Conservation (phyloP, 2,329 filamentous ascomycete genomes). For the Ophiostoma ulmi region DNA sequence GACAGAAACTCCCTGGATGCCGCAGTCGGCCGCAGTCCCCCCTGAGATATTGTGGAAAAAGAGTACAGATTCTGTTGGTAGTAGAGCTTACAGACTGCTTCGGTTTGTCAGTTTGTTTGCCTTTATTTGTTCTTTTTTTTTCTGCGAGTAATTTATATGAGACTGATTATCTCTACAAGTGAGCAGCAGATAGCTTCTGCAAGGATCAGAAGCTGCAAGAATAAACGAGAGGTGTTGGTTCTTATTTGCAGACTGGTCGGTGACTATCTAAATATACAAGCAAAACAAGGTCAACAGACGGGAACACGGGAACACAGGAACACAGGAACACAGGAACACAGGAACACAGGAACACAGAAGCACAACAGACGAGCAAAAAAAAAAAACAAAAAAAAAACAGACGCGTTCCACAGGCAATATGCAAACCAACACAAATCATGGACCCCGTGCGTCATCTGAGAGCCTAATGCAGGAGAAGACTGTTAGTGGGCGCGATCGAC, state of each 20-base stretch:
- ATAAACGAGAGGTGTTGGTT: not conserved
- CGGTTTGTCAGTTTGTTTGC: no score
- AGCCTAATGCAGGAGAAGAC: not conserved
- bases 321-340: not conserved
- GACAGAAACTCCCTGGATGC: slow-evolving; percentile 2
- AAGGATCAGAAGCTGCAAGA: not conserved
- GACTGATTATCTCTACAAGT: no score
- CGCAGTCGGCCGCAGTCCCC: not conserved
- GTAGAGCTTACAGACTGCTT: not conserved
- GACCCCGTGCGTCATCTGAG: not conserved
- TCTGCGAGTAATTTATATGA: no score
- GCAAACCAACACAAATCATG: not conserved
- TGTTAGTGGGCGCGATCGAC: not conserved
- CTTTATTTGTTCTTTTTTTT: not conserved
- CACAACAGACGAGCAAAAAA: not conserved
- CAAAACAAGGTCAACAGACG: not conserved
- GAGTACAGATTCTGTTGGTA: not conserved
- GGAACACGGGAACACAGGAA: not conserved
- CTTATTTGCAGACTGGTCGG: not conserved
- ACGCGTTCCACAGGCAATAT: no score
- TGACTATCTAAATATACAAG: not conserved
- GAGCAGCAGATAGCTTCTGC: not conserved
- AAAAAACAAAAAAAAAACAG: not conserved
- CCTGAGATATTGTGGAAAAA: not conserved
- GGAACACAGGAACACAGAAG: not conserved